A percentile compares a stretch with the other conserved stretches of the same genome.
Evolutionary conservation across 257 asterid genomes (phyloP).

Genomic region (Solanum paucissectum): DNA sequence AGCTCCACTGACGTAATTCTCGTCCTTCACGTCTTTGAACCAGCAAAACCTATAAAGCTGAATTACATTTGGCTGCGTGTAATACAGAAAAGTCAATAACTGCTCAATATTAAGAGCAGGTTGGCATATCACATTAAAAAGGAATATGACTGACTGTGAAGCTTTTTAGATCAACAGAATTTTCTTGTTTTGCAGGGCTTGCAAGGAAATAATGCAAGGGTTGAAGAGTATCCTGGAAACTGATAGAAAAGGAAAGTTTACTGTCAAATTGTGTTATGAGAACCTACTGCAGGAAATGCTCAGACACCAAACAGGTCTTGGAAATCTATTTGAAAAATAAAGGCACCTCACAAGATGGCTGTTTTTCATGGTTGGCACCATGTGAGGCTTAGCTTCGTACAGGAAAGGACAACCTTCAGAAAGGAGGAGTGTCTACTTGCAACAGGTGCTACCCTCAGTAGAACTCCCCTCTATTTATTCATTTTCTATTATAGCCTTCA

Average conservation of each 20-base stretch:
- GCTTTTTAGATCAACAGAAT: background rate
- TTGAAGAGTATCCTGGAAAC: background rate
- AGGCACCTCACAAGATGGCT: background rate
- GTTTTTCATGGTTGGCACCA: background rate
- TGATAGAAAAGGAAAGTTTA: background rate
- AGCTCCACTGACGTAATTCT: background rate
- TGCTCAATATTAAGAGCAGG: background rate
- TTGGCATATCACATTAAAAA: background rate
- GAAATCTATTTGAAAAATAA: background rate
- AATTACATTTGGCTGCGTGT: background rate
- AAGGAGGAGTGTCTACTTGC: background rate
- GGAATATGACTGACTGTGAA: background rate
- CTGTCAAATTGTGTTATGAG: background rate
- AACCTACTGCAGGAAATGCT: background rate
- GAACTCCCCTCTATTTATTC: background rate
- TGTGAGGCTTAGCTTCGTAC: background rate
- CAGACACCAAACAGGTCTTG: background rate
- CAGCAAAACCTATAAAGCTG: background rate
- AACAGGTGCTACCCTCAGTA: background rate
- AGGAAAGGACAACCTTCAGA: background rate
- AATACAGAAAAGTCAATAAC: background rate
- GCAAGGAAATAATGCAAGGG: background rate
- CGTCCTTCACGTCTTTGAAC: background rate
- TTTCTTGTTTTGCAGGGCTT: background rate
- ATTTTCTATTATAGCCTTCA: background rate